Percentiles rank a stretch among this genome's conserved stretches.
These are phyloP conservation scores for Platanthera zijinensis DNA, from an alignment of 106 monocot genomes.

Conservation along the genomic window DNA sequence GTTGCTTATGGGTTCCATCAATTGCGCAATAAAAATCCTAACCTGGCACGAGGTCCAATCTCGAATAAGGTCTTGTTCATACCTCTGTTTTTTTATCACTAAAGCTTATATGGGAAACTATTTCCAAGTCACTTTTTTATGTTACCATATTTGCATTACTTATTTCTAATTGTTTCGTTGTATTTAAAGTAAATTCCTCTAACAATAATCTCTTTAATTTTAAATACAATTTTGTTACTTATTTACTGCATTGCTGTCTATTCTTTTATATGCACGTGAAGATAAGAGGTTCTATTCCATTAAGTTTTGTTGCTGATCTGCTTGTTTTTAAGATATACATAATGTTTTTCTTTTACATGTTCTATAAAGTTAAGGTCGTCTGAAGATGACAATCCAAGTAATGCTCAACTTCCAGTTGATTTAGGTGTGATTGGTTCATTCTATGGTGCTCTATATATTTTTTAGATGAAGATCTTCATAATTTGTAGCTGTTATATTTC, in stretches of 20 bases:
- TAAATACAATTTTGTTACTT: not conserved
- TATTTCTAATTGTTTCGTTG: not conserved
- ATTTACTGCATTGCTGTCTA: not conserved
- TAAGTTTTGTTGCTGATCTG: not conserved
- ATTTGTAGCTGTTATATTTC: not conserved
- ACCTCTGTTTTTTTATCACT: not conserved
- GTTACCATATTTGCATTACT: not conserved
- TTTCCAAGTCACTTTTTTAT: not conserved
- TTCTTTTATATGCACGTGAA: not conserved
- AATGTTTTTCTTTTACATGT: not conserved
- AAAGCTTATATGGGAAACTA: not conserved
- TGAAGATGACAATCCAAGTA: not conserved
- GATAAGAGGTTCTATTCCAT: not conserved
- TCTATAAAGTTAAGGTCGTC: not conserved
- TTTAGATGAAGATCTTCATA: not conserved
- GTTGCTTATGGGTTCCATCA: slow-evolving; percentile 93
- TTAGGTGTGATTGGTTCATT: not conserved
- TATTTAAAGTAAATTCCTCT: not conserved
- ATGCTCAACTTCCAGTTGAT: not conserved
- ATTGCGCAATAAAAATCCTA: slow-evolving; percentile 79
- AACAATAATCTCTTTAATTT: not conserved
- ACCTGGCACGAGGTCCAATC: slow-evolving; percentile 76
- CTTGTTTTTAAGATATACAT: not conserved
- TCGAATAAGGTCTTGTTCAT: slow-evolving; percentile 56
- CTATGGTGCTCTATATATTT: not conserved